Conservation (phyloP, 1,284 basidiomycete genomes). For the Sanguinoderma infundibulare region DNA sequence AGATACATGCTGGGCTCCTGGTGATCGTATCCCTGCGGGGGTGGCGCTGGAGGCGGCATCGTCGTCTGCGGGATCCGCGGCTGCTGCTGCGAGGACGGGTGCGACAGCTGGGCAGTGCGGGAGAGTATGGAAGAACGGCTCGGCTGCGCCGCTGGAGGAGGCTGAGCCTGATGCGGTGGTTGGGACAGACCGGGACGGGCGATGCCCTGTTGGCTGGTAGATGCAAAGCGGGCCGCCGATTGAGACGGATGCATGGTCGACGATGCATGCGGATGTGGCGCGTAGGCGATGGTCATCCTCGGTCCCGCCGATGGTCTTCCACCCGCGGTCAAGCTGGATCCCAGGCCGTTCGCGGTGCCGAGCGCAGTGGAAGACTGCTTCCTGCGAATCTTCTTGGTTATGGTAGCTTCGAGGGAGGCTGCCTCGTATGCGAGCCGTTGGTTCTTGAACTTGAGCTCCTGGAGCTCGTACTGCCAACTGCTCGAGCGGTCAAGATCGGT, state of each 20-base stretch:
- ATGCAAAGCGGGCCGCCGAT: constrained; percentile 31
- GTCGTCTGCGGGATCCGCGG: background rate
- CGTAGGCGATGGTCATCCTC: constrained; percentile 11
- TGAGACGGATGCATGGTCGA: constrained; percentile 10
- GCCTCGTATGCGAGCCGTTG: constrained; percentile 75
- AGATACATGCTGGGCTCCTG: background rate
- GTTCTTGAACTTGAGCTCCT: constrained; percentile 82
- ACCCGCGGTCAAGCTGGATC: background rate
- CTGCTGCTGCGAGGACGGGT: background rate
- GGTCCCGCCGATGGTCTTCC: constrained; percentile 3
- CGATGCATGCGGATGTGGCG: constrained; percentile 6
- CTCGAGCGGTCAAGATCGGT: constrained; percentile 67
- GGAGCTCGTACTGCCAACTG: constrained; percentile 93
- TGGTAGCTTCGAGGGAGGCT: constrained; percentile 48
- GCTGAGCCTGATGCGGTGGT: background rate
- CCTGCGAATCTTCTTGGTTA: constrained; percentile 19
- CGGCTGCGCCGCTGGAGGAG: background rate
- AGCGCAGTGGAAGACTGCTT: constrained; percentile 18
- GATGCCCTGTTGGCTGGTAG: constrained; percentile 14
- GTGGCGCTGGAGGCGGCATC: background rate
- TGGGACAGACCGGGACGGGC: constrained; percentile 4
- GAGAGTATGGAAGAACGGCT: background rate
- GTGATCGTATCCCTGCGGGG: background rate
- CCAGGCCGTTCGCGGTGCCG: background rate
- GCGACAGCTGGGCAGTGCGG: background rate